A percentile compares a stretch with the other conserved stretches of the same genome.
phyloP scores from a whole-genome alignment of 179 eudicot genomes.

The Nepenthes alata region DNA sequence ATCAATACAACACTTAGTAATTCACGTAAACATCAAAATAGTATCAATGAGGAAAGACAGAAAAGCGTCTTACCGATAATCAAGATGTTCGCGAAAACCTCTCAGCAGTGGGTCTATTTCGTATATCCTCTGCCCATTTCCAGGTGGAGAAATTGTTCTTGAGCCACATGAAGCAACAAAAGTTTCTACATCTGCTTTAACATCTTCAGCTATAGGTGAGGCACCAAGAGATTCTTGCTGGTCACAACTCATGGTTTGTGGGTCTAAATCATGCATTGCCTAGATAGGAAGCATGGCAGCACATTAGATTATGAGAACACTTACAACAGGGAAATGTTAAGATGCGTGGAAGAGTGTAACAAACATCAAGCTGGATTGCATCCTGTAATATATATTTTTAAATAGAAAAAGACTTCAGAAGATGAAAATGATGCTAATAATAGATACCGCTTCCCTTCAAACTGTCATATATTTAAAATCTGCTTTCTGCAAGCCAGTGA shows the following conservation, averaged over 20 bases:
- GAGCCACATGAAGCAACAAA: slow-evolving; percentile 14
- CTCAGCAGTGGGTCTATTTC: slow-evolving; percentile 67
- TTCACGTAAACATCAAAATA: not conserved
- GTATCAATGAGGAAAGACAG: not conserved
- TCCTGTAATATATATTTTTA: no score
- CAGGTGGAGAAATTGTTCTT: slow-evolving; percentile 68
- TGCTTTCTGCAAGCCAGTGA: no score
- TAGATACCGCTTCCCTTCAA: no score
- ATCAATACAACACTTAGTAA: not conserved
- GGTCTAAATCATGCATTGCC: slow-evolving; percentile 29
- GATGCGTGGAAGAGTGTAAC: not conserved
- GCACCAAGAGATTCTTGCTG: slow-evolving; percentile 18
- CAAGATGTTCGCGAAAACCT: slow-evolving; percentile 58
- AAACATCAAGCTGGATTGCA: not conserved
- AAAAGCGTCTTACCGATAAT: slow-evolving; percentile 54
- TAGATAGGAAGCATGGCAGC: slow-evolving; percentile 12
- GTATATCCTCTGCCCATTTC: slow-evolving; percentile 71
- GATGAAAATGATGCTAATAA: no score
- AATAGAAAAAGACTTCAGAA: no score
- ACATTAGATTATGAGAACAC: not conserved
- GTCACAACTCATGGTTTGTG: slow-evolving; percentile 15
- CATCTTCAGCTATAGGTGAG: slow-evolving; percentile 18
- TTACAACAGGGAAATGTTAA: not conserved
- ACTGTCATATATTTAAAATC: no score
- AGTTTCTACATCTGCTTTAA: slow-evolving; percentile 14